Conservation (phyloP, 768 basidiomycete species). For the Clavulina sp. region DNA sequence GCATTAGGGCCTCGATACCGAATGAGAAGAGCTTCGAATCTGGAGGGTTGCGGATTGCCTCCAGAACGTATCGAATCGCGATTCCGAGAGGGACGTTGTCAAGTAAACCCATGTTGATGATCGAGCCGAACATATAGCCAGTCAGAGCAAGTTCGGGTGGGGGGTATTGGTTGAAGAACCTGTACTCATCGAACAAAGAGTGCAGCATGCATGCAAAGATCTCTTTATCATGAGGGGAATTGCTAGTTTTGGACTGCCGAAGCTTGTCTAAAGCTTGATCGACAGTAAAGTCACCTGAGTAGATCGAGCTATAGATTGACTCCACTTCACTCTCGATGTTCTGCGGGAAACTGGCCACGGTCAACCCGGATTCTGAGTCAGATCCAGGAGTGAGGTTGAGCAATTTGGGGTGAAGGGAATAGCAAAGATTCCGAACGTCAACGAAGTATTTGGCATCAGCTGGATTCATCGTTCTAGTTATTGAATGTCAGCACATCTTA, state of each 20-base stretch:
- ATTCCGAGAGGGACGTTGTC: constrained; percentile 91
- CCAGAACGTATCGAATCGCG: constrained; percentile 89
- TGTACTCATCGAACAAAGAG: constrained; percentile 99
- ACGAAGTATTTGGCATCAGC: constrained; percentile 73
- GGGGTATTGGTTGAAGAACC: constrained; percentile 95
- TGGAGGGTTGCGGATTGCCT: constrained; percentile 78
- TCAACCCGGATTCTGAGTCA: constrained; percentile 80
- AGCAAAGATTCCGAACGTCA: constrained; percentile 80
- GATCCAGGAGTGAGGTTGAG: constrained; percentile 81
- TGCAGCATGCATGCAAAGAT: constrained; percentile 99
- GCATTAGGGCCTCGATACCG: constrained; percentile 73
- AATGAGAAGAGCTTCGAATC: constrained; percentile 92
- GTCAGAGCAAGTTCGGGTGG: constrained; percentile 90
- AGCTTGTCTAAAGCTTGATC: constrained; percentile 87
- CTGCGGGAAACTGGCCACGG: constrained; percentile 68
- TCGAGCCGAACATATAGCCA: constrained; percentile 85
- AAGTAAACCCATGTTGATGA: constrained; percentile 85
- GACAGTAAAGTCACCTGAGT: constrained; percentile 83
- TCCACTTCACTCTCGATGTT: constrained; percentile 92
- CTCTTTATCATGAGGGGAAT: constrained; percentile 75
- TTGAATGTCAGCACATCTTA: not conserved
- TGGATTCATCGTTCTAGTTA: constrained; percentile 48
- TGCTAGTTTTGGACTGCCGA: constrained; percentile 67
- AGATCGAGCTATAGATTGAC: constrained; percentile 94
- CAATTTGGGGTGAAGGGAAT: constrained; percentile 89